Percentiles rank a stretch among this genome's conserved stretches.
phyloP scores from a whole-genome alignment of 495 filamentous ascomycete species.

The Daldinia loculata region DNA sequence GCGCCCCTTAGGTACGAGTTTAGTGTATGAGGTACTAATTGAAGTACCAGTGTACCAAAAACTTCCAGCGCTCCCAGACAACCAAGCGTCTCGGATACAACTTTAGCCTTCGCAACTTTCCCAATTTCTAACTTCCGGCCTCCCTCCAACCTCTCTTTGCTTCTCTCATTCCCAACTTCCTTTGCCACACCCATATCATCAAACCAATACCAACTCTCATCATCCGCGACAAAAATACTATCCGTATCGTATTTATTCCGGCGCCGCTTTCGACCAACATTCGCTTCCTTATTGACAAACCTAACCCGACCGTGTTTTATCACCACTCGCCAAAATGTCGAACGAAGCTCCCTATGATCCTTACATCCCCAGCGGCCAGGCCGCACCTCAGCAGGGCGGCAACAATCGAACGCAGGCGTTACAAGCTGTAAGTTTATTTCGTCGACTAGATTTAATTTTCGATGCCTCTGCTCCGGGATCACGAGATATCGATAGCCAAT shows the following conservation, averaged over 20 bases:
- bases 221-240: conserved; percentile 17
- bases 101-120: conserved; percentile 40
- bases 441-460: conserved; percentile 11
- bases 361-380: conserved; percentile 80
- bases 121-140: conserved; percentile 30
- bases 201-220: conserved; percentile 26
- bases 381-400: conserved; percentile 51
- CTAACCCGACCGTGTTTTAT: conserved; percentile 35
- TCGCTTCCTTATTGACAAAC: conserved; percentile 8
- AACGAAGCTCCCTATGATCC: conserved; percentile 85
- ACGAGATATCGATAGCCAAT: conserved; percentile 33
- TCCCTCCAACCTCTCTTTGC: conserved; percentile 40
- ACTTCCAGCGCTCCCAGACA: conserved; percentile 18
- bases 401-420: conserved; percentile 68
- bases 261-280: conserved; percentile 7
- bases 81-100: conserved; percentile 43
- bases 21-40: conserved; percentile 12
- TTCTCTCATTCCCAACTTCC: conserved; percentile 16
- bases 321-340: conserved; percentile 64
- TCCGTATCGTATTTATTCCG: conserved; percentile 26
- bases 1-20: neutral
- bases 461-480: conserved; percentile 36
- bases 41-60: conserved; percentile 16
- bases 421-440: conserved; percentile 74
- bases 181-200: conserved; percentile 36